Evolutionary conservation across 805 yeast genomes (phyloP).

Genomic region (Candida coquimbonensis): DNA sequence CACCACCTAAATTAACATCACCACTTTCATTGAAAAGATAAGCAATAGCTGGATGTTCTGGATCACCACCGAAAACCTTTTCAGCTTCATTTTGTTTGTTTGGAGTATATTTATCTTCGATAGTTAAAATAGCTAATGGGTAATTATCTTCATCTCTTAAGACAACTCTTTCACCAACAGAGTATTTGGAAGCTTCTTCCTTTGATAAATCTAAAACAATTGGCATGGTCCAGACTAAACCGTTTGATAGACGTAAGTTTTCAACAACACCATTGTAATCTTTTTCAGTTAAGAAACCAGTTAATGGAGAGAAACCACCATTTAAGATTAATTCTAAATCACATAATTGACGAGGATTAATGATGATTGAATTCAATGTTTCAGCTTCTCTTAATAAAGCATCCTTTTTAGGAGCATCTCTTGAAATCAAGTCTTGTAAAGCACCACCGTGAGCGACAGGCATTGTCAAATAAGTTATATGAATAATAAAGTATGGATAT

Average conservation of each 20-base stretch:
- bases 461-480: constrained; percentile 28
- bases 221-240: constrained; percentile 87
- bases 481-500: no score
- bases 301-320: constrained; percentile 89
- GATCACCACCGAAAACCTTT: constrained; percentile 91
- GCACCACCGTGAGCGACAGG: constrained; percentile 90
- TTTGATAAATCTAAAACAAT: constrained; percentile 75
- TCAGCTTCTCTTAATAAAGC: constrained; percentile 54
- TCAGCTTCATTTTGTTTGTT: constrained; percentile 75
- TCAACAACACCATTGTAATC: constrained; percentile 62
- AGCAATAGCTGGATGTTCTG: constrained; percentile 89
- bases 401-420: constrained; percentile 61
- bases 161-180: constrained; percentile 56
- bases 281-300: constrained; percentile 55
- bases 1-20: constrained; percentile 84
- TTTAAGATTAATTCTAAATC: constrained; percentile 86
- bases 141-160: constrained; percentile 76
- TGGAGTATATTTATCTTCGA: constrained; percentile 75
- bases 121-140: constrained; percentile 74
- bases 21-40: constrained; percentile 70
- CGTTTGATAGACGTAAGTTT: constrained; percentile 64
- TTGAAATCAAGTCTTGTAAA: constrained; percentile 74
- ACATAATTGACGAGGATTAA: constrained; percentile 86
- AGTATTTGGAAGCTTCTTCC: constrained; percentile 34
- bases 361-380: constrained; percentile 35